Conservation (phyloP, 2,329 filamentous ascomycete genomes). For the Neofusicoccum cordaticola region DNA sequence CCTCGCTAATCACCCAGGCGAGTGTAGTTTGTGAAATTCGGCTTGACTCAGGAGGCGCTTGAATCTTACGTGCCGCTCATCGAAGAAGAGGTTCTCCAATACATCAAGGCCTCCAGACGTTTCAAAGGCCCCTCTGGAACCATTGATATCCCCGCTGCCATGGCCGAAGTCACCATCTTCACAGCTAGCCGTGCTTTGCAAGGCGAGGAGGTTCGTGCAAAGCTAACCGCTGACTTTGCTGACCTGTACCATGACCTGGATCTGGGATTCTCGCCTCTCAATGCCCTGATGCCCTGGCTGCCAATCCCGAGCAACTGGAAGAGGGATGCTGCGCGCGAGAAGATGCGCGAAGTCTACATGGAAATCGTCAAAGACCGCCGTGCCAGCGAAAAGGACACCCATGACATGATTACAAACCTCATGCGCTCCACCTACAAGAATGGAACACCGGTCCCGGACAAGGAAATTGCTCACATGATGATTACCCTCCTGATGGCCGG, state of each 20-base stretch:
- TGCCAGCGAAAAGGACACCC: conserved; percentile 39
- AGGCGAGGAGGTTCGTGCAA: conserved; percentile 70
- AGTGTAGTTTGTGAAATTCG: conserved; percentile 66
- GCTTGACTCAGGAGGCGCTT: conserved; percentile 67
- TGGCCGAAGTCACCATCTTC: conserved; percentile 81
- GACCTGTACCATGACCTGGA: conserved; percentile 78
- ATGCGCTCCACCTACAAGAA: conserved; percentile 79
- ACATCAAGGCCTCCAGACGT: conserved; percentile 60
- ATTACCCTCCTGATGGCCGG: conserved; percentile 83
- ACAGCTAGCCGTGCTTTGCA: conserved; percentile 79
- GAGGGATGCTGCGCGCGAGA: conserved; percentile 71
- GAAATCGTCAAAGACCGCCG: conserved; percentile 68
- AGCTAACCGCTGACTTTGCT: conserved; percentile 72
- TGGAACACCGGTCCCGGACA: conserved; percentile 66
- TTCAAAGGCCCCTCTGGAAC: conserved; percentile 62
- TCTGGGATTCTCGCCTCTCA: conserved; percentile 77
- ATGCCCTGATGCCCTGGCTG: conserved; percentile 79
- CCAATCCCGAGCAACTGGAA: conserved; percentile 75
- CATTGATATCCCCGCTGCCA: conserved; percentile 65
- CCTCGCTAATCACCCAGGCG: conserved; percentile 20
- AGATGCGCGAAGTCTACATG: conserved; percentile 73
- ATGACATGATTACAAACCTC: conserved; percentile 78
- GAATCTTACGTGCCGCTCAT: conserved; percentile 71
- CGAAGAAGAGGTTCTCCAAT: conserved; percentile 65
- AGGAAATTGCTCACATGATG: conserved; percentile 82